Percentiles rank a stretch among this genome's conserved stretches.
phyloP scores from a whole-genome alignment of 306 rosid genomes.

The Castanea mollissima region DNA sequence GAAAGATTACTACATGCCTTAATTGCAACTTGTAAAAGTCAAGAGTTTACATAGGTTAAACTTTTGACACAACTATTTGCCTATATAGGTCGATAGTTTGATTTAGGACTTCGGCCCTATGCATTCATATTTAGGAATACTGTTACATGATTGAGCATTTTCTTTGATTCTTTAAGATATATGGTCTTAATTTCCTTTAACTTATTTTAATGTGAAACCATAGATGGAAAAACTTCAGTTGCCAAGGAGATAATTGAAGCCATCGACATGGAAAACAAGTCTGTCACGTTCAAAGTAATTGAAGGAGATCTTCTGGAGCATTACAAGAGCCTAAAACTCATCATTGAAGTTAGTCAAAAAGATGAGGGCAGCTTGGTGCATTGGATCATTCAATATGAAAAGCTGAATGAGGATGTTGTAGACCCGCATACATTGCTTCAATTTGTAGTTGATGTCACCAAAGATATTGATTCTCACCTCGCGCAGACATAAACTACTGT shows the following conservation, averaged over 20 bases:
- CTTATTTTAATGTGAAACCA: background rate
- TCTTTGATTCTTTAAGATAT: too few species aligned
- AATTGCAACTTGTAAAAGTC: too few species aligned
- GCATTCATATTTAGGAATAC: too few species aligned
- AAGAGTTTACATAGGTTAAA: too few species aligned
- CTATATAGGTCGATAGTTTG: too few species aligned
- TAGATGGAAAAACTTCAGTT: constrained; percentile 37
- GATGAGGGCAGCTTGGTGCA: constrained; percentile 33
- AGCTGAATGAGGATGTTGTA: constrained; percentile 23
- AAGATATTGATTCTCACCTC: constrained; percentile 29
- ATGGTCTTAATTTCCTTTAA: background rate
- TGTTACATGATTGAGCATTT: too few species aligned
- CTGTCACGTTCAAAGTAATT: constrained; percentile 28
- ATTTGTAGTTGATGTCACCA: background rate
- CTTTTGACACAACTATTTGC: too few species aligned
- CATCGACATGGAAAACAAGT: constrained; percentile 31
- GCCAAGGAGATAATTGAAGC: constrained; percentile 37
- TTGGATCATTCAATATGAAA: constrained; percentile 44
- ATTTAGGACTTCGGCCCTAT: too few species aligned
- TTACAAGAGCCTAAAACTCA: constrained; percentile 25
- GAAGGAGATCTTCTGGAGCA: constrained; percentile 36
- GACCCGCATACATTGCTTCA: constrained; percentile 40
- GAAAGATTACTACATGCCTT: too few species aligned
- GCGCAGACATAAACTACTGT: background rate
- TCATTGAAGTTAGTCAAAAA: constrained; percentile 20